Evolutionary conservation across 306 rosid genomes (phyloP).

Genomic region (Leucaena leucocephala): DNA sequence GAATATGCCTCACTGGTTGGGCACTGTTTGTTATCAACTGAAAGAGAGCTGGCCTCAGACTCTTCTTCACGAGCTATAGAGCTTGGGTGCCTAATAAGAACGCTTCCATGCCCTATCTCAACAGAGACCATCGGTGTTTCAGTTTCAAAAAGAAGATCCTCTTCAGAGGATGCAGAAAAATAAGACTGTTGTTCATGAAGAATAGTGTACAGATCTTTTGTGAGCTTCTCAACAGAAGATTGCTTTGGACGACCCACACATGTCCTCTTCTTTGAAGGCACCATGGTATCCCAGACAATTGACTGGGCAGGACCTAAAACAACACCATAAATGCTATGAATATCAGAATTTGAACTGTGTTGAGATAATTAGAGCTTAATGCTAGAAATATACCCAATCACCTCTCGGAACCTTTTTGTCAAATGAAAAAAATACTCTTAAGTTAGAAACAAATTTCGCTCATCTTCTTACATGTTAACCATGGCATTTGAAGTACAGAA

Average conservation of each 20-base stretch:
- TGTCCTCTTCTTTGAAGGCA: conserved; percentile 95
- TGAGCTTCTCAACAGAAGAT: conserved; percentile 92
- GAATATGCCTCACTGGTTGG: conserved; percentile 69
- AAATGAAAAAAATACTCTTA: conserved; percentile 4
- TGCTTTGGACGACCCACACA: conserved; percentile 80
- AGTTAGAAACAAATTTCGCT: conserved; percentile 21
- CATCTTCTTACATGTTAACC: conserved; percentile 23
- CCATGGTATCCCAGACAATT: conserved; percentile 81
- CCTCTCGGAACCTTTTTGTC: conserved; percentile 8
- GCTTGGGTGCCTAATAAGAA: conserved; percentile 95
- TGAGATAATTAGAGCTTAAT: conserved; percentile 25
- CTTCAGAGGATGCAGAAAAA: conserved; percentile 88
- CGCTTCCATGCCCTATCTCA: conserved; percentile 97
- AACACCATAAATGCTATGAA: conserved; percentile 33
- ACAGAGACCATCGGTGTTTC: conserved; percentile 94
- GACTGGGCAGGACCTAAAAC: conserved; percentile 91
- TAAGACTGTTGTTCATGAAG: conserved; percentile 88
- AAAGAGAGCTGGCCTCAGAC: conserved; percentile 97
- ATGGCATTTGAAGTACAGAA: neutral
- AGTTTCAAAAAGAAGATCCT: conserved; percentile 84
- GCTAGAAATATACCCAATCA: conserved; percentile 4
- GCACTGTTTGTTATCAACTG: conserved; percentile 75
- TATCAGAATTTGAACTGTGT: conserved; percentile 32
- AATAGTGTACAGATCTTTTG: conserved; percentile 88
- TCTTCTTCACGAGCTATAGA: conserved; percentile 85